Evolutionary conservation across 352 stramenopile species (phyloP).

Genomic region (Pythium grandisporangium): DNA sequence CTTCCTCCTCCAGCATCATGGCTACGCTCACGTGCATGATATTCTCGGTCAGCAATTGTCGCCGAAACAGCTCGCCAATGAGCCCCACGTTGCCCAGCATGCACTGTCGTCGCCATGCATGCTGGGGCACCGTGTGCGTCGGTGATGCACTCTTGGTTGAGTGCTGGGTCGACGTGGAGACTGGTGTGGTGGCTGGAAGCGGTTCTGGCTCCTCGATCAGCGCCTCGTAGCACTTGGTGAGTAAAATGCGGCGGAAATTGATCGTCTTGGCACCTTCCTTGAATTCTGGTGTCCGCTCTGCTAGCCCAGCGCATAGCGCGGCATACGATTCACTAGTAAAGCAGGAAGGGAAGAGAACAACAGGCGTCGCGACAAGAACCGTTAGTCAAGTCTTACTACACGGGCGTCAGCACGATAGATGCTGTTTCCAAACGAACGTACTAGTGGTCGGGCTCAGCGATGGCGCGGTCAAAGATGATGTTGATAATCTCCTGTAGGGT

Average conservation of each 20-base stretch:
- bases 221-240: conserved; percentile 76
- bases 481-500: conserved; percentile 63
- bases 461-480: conserved; percentile 64
- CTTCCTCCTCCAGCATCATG: conserved; percentile 78
- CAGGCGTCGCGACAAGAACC: too few relatives aligned
- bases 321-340: conserved; percentile 45
- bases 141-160: conserved; percentile 10
- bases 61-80: conserved; percentile 68
- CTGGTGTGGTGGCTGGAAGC: background rate
- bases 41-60: conserved; percentile 73
- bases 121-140: conserved; percentile 13
- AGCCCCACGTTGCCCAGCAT: conserved; percentile 71
- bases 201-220: conserved; percentile 61
- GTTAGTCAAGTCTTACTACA: too few relatives aligned
- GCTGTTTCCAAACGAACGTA: too few relatives aligned
- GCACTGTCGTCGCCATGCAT: conserved; percentile 64
- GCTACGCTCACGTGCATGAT: conserved; percentile 79
- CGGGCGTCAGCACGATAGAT: too few relatives aligned
- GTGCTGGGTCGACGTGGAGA: background rate
- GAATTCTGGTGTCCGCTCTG: conserved; percentile 65
- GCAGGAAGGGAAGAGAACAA: too few relatives aligned
- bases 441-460: conserved; percentile 46
- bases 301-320: conserved; percentile 46
- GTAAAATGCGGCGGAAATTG: conserved; percentile 70
- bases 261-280: conserved; percentile 80